Evolutionary conservation across 1,139 yeast genomes (phyloP).

Genomic region (Suhomyces wounanorum): DNA sequence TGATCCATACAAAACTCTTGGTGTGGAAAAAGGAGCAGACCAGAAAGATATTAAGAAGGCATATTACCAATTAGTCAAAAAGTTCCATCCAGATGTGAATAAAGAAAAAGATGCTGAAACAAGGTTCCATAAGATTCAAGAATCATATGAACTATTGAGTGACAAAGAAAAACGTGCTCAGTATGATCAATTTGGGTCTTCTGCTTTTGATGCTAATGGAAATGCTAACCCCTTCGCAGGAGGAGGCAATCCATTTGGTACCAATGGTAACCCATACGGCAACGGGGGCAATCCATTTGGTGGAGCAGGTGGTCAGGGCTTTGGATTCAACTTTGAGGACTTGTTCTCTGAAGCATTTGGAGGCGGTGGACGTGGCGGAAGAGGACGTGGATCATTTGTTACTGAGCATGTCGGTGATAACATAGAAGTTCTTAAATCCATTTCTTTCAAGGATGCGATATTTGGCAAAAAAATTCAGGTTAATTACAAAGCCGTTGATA

Average conservation of each 20-base stretch:
- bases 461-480: constrained; percentile 73
- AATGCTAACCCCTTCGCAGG: constrained; percentile 59
- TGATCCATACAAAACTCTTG: constrained; percentile 85
- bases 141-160: constrained; percentile 87
- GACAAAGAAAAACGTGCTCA: constrained; percentile 87
- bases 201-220: constrained; percentile 74
- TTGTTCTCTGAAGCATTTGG: constrained; percentile 75
- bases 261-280: constrained; percentile 40
- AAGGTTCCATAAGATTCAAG: constrained; percentile 89
- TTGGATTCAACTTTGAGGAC: constrained; percentile 79
- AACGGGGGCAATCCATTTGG: constrained; percentile 1
- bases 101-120: constrained; percentile 87
- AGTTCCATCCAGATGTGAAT: constrained; percentile 95
- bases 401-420: constrained; percentile 89
- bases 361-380: constrained; percentile 42
- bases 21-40: constrained; percentile 71
- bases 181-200: constrained; percentile 88
- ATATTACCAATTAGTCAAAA: constrained; percentile 88
- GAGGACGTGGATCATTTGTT: constrained; percentile 46
- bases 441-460: constrained; percentile 84
- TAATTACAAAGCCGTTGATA: constrained; percentile 72
- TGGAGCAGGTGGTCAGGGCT: constrained; percentile 42
- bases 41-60: constrained; percentile 91
- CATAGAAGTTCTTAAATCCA: constrained; percentile 73
- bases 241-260: constrained; percentile 43